Conservation (phyloP, 352 stramenopile genomes). For the Globisporangium takayamanum region DNA sequence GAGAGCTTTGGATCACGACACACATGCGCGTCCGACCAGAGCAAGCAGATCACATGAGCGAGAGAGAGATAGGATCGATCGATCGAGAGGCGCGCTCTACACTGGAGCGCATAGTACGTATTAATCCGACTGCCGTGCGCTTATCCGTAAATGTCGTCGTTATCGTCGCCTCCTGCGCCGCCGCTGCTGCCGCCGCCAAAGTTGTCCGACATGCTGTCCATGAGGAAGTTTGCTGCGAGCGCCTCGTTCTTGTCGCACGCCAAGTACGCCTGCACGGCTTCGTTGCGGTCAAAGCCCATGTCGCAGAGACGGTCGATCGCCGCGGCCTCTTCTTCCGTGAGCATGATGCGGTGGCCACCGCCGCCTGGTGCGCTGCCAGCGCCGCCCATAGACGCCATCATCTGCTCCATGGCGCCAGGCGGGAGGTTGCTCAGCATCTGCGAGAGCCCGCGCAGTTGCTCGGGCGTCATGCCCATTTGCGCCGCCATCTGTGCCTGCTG, state of each 20-base stretch:
- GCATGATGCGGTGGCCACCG: conserved; percentile 59
- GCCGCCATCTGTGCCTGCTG: conserved; percentile 76
- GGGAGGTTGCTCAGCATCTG: conserved; percentile 85
- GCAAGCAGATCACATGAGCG: not conserved
- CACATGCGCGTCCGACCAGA: no score
- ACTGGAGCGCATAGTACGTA: not conserved
- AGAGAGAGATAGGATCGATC: not conserved
- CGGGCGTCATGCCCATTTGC: conserved; percentile 81
- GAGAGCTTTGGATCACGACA: no score
- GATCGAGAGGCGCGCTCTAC: not conserved
- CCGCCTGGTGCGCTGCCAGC: conserved; percentile 31
- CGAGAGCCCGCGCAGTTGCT: conserved; percentile 79
- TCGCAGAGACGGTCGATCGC: conserved; percentile 73
- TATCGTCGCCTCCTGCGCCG: conserved; percentile 50
- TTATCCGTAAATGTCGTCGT: conserved; percentile 88
- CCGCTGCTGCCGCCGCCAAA: conserved; percentile 39
- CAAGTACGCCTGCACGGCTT: conserved; percentile 96
- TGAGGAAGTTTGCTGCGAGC: conserved; percentile 97
- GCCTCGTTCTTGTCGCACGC: conserved; percentile 99
- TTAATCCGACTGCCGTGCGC: conserved; percentile 1
- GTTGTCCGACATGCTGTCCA: conserved; percentile 87
- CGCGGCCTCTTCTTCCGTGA: conserved; percentile 73
- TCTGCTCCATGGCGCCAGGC: conserved; percentile 78
- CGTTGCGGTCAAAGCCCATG: conserved; percentile 87
- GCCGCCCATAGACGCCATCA: conserved; percentile 78